These are phyloP conservation scores for Patellaria atrata DNA, from an alignment of 495 filamentous ascomycete genomes.

Conservation along the genomic window DNA sequence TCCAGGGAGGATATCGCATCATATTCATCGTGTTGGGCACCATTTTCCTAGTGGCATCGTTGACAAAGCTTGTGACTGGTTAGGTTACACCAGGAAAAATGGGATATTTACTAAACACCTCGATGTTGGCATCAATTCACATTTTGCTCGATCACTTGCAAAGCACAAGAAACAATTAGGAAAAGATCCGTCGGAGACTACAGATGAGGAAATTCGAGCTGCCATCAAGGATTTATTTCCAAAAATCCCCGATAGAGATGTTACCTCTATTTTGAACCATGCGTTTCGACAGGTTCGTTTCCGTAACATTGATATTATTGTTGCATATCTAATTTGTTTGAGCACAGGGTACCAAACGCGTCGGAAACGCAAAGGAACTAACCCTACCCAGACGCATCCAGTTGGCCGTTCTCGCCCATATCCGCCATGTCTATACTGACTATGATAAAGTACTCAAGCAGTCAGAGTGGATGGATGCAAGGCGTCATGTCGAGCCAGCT, in stretches of 20 bases:
- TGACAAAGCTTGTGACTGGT: slow-evolving; percentile 34
- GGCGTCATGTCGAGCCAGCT: slow-evolving; percentile 51
- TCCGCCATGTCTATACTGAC: slow-evolving; percentile 71
- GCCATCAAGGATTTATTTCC: slow-evolving; percentile 75
- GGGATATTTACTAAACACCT: slow-evolving; percentile 2
- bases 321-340: slow-evolving; percentile 7
- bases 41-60: slow-evolving; percentile 52
- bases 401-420: slow-evolving; percentile 72
- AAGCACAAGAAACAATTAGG: slow-evolving; percentile 40
- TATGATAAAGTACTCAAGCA: slow-evolving; percentile 66
- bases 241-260: slow-evolving; percentile 63
- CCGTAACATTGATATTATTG: slow-evolving; percentile 10
- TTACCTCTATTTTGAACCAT: slow-evolving; percentile 60
- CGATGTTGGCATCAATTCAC: neutral
- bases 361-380: slow-evolving; percentile 54
- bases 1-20: slow-evolving; percentile 42
- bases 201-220: slow-evolving; percentile 55
- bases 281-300: slow-evolving; percentile 66
- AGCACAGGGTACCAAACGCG: slow-evolving; percentile 37
- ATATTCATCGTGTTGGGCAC: slow-evolving; percentile 67
- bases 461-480: slow-evolving; percentile 51
- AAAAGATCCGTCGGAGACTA: no score
- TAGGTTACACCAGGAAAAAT: slow-evolving; percentile 12
- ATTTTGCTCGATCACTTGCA: slow-evolving; percentile 2
- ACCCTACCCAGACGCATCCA: slow-evolving; percentile 61